phyloP scores from a whole-genome alignment of 306 rosid genomes.

The Vicia villosa region DNA sequence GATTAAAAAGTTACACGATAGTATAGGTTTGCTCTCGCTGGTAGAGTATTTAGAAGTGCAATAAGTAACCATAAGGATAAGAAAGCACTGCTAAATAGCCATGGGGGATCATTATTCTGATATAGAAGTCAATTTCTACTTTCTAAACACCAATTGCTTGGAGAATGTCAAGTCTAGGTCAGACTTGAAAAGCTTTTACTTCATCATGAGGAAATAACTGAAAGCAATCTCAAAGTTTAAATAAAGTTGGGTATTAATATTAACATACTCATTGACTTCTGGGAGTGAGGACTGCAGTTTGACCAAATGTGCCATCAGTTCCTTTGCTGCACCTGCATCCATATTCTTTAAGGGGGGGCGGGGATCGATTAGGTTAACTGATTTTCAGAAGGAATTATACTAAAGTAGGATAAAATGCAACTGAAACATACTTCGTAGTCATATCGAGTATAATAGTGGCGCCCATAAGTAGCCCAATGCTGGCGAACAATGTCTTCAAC shows the following conservation, averaged over 20 bases:
- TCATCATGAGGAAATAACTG: conserved; percentile 18
- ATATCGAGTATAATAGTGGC: conserved; percentile 95
- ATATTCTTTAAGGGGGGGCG: conserved; percentile 66
- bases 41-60: background rate
- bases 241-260: conserved; percentile 13
- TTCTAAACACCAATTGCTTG: conserved; percentile 1
- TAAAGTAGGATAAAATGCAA: conserved; percentile 15
- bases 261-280: conserved; percentile 81
- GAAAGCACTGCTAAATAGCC: background rate
- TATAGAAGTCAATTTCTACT: conserved; percentile 12
- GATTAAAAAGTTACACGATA: background rate
- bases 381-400: conserved; percentile 8
- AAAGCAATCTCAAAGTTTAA: conserved; percentile 10
- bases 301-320: conserved; percentile 88
- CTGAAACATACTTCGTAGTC: conserved; percentile 74
- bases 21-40: background rate
- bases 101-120: background rate
- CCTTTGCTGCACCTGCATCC: conserved; percentile 93
- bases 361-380: conserved; percentile 34
- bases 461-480: conserved; percentile 94
- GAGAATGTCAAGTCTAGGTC: conserved; percentile 5
- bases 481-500: conserved; percentile 97
- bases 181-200: conserved; percentile 17
- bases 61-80: conserved; percentile 11
- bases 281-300: conserved; percentile 81